These are phyloP conservation scores for Artemisia tridentata DNA, from an alignment of 129 eudicot species.

Conservation along the genomic window DNA sequence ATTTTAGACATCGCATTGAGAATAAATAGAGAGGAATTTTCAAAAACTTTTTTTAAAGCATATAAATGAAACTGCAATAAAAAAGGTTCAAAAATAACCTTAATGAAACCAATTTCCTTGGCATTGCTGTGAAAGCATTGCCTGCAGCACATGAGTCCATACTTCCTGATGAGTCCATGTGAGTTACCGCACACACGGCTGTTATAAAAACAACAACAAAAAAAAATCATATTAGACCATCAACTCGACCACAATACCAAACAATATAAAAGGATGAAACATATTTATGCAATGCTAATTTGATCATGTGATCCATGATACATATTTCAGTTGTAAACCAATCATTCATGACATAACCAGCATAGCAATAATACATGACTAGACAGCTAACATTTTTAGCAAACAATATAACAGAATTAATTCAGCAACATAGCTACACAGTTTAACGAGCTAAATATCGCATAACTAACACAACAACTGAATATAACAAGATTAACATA, in stretches of 20 bases:
- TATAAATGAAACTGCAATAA: neutral
- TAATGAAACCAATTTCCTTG: constrained; percentile 57
- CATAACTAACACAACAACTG: neutral
- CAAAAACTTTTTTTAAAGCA: neutral
- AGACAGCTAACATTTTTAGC: too few species aligned
- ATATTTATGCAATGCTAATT: too few species aligned
- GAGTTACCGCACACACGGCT: constrained; percentile 62
- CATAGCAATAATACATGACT: too few species aligned
- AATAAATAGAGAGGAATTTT: neutral
- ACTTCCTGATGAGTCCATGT: constrained; percentile 51
- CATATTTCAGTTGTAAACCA: too few species aligned
- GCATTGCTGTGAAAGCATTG: constrained; percentile 63
- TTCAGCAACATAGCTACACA: too few species aligned
- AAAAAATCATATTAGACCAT: constrained; percentile 9
- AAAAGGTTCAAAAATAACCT: constrained; percentile 29
- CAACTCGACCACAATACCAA: neutral
- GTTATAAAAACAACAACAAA: neutral
- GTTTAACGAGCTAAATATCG: too few species aligned
- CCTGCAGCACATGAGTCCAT: constrained; percentile 64
- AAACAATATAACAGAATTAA: too few species aligned
- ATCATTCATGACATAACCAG: too few species aligned
- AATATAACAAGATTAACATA: neutral
- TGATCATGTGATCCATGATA: too few species aligned
- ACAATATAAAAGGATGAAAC: too few species aligned
- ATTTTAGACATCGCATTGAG: neutral